phyloP scores from a whole-genome alignment of 371 early-diverging fungal species.

The Gilbertella persicaria region DNA sequence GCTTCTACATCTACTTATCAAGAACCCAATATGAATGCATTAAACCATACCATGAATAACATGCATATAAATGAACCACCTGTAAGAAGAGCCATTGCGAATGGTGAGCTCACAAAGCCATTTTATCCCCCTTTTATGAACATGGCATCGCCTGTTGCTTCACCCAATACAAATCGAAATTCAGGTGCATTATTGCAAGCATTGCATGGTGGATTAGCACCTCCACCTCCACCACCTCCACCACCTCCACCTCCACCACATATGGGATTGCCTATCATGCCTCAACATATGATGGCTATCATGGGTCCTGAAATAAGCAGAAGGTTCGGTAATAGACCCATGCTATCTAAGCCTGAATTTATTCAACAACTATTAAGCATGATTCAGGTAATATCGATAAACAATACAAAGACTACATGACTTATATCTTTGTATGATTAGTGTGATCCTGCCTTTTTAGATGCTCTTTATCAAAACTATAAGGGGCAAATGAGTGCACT shows the following conservation, averaged over 20 bases:
- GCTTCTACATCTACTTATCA: not conserved
- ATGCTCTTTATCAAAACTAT: slow-evolving; percentile 37
- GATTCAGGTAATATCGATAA: slow-evolving; percentile 36
- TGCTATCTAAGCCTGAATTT: slow-evolving; percentile 49
- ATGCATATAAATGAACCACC: not conserved
- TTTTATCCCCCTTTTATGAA: slow-evolving; percentile 37
- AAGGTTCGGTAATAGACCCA: slow-evolving; percentile 24
- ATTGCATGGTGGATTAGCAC: slow-evolving; percentile 31
- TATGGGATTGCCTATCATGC: slow-evolving; percentile 24
- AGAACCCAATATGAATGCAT: not conserved
- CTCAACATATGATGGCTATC: slow-evolving; percentile 28
- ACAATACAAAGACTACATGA: not conserved
- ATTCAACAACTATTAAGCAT: slow-evolving; percentile 50
- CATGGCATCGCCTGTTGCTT: slow-evolving; percentile 34
- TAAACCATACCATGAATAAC: not conserved
- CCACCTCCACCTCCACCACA: slow-evolving; percentile 21
- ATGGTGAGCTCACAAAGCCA: slow-evolving; percentile 27
- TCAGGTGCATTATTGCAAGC: slow-evolving; percentile 48
- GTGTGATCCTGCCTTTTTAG: slow-evolving; percentile 38
- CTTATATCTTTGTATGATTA: slow-evolving; percentile 1
- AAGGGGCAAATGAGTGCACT: slow-evolving; percentile 11
- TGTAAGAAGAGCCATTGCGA: slow-evolving; percentile 11
- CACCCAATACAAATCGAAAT: slow-evolving; percentile 32
- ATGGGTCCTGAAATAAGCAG: slow-evolving; percentile 30
- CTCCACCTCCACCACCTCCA: slow-evolving; percentile 15